phyloP scores from a whole-genome alignment of 108 stramenopile genomes.

The Fragilaria crotonensis region DNA sequence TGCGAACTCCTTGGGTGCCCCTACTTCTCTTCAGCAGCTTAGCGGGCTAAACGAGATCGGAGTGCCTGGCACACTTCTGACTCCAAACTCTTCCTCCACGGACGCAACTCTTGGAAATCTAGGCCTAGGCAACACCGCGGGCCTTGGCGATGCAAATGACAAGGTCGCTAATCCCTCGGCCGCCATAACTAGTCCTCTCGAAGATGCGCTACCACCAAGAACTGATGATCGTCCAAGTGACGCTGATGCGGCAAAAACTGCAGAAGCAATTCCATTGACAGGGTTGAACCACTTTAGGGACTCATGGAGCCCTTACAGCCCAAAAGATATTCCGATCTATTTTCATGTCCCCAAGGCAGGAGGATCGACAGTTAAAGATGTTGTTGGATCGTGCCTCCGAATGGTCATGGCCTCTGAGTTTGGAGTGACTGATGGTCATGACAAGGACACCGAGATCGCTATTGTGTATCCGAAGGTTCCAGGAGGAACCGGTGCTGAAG shows the following conservation, averaged over 20 bases:
- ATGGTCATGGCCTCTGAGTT: constrained; percentile 46
- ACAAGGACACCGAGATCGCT: constrained; percentile 36
- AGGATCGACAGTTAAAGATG: constrained; percentile 41
- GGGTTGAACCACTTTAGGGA: constrained; percentile 31
- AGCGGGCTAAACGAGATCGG: neutral
- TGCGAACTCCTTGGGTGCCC: too few species aligned
- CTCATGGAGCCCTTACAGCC: constrained; percentile 41
- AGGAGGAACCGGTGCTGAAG: constrained; percentile 33
- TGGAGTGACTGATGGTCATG: constrained; percentile 49
- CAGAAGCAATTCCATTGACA: neutral
- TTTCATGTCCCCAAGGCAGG: constrained; percentile 55
- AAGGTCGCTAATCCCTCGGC: too few species aligned
- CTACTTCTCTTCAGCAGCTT: neutral
- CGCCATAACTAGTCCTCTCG: neutral
- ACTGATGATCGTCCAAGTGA: neutral
- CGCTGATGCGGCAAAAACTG: neutral
- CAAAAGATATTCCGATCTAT: constrained; percentile 36
- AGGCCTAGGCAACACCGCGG: neutral
- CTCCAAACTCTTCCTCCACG: neutral
- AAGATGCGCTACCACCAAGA: neutral
- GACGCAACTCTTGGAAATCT: neutral
- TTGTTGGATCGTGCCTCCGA: constrained; percentile 44
- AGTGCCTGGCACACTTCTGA: neutral
- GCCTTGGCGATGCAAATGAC: neutral
- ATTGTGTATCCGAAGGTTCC: constrained; percentile 35